Evolutionary conservation across 2,329 filamentous ascomycete species (phyloP).

Genomic region (Bisporella sp.): DNA sequence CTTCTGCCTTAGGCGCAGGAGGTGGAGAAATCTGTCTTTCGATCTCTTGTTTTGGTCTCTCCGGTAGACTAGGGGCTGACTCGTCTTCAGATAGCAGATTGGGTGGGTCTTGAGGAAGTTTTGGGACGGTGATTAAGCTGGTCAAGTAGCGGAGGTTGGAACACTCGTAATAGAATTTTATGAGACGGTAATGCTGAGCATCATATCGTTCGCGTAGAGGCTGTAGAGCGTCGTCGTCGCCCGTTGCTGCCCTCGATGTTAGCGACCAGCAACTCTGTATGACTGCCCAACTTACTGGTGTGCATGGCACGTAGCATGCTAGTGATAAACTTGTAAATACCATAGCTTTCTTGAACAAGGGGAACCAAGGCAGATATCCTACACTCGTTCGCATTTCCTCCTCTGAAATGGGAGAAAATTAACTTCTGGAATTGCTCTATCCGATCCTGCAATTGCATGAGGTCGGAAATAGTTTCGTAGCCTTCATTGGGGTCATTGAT

Average conservation of each 20-base stretch:
- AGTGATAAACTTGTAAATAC: slow-evolving; percentile 98
- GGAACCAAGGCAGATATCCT: slow-evolving; percentile 90
- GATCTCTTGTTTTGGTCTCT: slow-evolving; percentile 69
- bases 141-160: slow-evolving; percentile 96
- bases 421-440: slow-evolving; percentile 98
- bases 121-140: slow-evolving; percentile 91
- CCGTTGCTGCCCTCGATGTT: slow-evolving; percentile 53
- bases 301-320: slow-evolving; percentile 99
- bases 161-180: slow-evolving; percentile 99
- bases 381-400: slow-evolving; percentile 90
- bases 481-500: slow-evolving; percentile 99
- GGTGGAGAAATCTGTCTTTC: slow-evolving; percentile 64
- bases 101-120: slow-evolving; percentile 88
- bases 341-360: slow-evolving; percentile 94
- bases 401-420: slow-evolving; percentile 93
- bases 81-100: slow-evolving; percentile 84
- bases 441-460: slow-evolving; percentile 95
- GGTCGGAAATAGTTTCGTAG: slow-evolving; percentile 90
- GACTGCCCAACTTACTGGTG: slow-evolving; percentile 56
- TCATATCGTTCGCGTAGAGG: slow-evolving; percentile 86
- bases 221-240: slow-evolving; percentile 86
- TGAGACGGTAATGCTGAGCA: slow-evolving; percentile 90
- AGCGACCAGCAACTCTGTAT: background rate
- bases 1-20: slow-evolving; percentile 60
- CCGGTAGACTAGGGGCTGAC: slow-evolving; percentile 73